Percentiles rank a stretch among this genome's conserved stretches.
Evolutionary conservation across 2,329 filamentous ascomycete species (phyloP).

Genomic region (Mollisia scopiformis): DNA sequence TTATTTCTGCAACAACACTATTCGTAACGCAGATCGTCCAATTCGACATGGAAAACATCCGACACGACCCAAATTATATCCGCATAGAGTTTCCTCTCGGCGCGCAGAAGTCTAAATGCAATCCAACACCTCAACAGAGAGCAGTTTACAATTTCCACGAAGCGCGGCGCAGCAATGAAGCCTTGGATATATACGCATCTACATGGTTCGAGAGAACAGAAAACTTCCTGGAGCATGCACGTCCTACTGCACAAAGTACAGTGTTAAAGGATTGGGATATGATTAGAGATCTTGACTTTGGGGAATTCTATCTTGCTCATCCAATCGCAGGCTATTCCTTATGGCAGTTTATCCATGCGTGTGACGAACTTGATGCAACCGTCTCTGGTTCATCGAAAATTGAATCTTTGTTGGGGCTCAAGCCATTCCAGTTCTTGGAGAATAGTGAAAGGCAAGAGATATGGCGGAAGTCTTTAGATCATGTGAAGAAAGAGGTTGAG

Average conservation of each 20-base stretch:
- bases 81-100: not conserved
- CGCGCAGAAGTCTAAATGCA: not conserved
- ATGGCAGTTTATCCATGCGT: constrained; percentile 17
- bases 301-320: constrained; percentile 11
- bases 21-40: not conserved
- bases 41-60: not conserved
- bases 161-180: constrained; percentile 7
- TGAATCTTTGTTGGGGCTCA: not conserved
- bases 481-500: not conserved
- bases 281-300: constrained; percentile 8
- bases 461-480: not conserved
- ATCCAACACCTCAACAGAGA: constrained; percentile 11
- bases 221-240: not conserved
- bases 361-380: constrained; percentile 16
- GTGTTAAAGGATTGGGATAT: not conserved
- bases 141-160: constrained; percentile 15
- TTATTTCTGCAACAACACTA: not conserved
- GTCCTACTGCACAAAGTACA: not conserved
- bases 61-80: not conserved
- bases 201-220: constrained; percentile 6
- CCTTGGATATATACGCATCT: constrained; percentile 12
- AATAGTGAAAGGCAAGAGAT: not conserved
- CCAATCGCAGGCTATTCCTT: constrained; percentile 13
- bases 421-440: not conserved
- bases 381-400: too few species aligned